These are phyloP conservation scores for Podochytrium sp. DNA, from an alignment of 192 early-diverging fungal species.

Conservation along the genomic window DNA sequence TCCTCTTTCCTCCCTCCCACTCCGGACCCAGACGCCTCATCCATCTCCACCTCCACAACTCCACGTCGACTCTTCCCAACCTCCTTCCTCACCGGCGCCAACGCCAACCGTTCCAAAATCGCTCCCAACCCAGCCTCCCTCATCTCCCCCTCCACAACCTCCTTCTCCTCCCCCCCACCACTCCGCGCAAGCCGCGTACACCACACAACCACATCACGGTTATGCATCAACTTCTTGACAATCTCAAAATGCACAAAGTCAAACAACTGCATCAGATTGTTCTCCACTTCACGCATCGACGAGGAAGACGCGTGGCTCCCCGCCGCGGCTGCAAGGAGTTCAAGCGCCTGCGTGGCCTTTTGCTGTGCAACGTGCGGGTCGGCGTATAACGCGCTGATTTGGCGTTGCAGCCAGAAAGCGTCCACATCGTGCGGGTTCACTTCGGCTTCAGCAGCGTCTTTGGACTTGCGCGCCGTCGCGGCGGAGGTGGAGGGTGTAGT, in stretches of 20 bases:
- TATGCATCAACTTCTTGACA: slow-evolving; percentile 85
- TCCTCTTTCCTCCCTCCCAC: slow-evolving; percentile 51
- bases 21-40: slow-evolving; percentile 17
- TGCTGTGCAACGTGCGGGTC: slow-evolving; percentile 88
- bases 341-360: slow-evolving; percentile 79
- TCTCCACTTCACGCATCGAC: slow-evolving; percentile 88
- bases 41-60: slow-evolving; percentile 67
- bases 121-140: slow-evolving; percentile 63
- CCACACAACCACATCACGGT: slow-evolving; percentile 90
- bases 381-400: slow-evolving; percentile 76
- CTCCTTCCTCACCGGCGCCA: slow-evolving; percentile 50
- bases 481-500: slow-evolving; percentile 32
- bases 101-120: slow-evolving; percentile 73
- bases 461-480: background rate
- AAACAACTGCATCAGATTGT: slow-evolving; percentile 93
- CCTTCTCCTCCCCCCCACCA: slow-evolving; percentile 51
- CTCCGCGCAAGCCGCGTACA: slow-evolving; percentile 85
- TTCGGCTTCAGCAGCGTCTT: too few relatives aligned
- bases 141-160: slow-evolving; percentile 70
- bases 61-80: slow-evolving; percentile 66
- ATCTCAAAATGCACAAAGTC: slow-evolving; percentile 97
- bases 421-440: slow-evolving; percentile 86
- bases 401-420: slow-evolving; percentile 96
- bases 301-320: too few relatives aligned
- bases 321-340: slow-evolving; percentile 66